Evolutionary conservation across 2,329 filamentous ascomycete genomes (phyloP).

Genomic region (Tetracladium maxilliforme): DNA sequence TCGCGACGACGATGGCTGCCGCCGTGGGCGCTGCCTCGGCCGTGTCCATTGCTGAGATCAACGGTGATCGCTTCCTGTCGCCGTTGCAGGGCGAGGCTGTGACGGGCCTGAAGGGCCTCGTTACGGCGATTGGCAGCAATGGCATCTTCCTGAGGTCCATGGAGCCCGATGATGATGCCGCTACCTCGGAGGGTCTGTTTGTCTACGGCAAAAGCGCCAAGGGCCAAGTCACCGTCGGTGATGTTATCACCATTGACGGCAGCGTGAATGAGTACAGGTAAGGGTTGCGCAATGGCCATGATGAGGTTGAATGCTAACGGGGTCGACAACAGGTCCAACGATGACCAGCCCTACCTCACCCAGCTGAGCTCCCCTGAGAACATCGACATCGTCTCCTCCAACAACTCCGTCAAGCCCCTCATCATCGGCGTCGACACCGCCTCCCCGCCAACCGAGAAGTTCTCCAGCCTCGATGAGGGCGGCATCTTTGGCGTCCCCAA

Average conservation of each 20-base stretch:
- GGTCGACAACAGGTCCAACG: slow-evolving; percentile 24
- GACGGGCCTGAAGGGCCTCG: slow-evolving; percentile 43
- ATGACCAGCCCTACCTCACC: slow-evolving; percentile 46
- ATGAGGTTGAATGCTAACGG: neutral
- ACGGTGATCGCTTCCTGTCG: slow-evolving; percentile 49
- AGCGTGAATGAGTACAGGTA: slow-evolving; percentile 43
- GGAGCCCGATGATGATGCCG: slow-evolving; percentile 34
- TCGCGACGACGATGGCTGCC: no score
- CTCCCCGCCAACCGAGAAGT: slow-evolving; percentile 45
- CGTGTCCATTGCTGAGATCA: slow-evolving; percentile 45
- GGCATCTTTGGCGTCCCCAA: slow-evolving; percentile 53
- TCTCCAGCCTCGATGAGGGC: slow-evolving; percentile 46
- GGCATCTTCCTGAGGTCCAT: slow-evolving; percentile 53
- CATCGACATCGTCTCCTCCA: slow-evolving; percentile 34
- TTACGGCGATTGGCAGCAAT: slow-evolving; percentile 45
- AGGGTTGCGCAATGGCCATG: no score
- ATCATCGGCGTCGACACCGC: slow-evolving; percentile 42
- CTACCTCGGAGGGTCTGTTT: slow-evolving; percentile 51
- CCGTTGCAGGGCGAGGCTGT: slow-evolving; percentile 40
- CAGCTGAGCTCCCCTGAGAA: slow-evolving; percentile 42
- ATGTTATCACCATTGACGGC: slow-evolving; percentile 45
- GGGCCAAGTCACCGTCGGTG: slow-evolving; percentile 40
- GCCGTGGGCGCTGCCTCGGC: no score
- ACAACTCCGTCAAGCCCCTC: slow-evolving; percentile 37
- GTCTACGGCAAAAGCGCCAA: slow-evolving; percentile 40